A percentile compares a stretch with the other conserved stretches of the same genome.
Conservation (phyloP, 345 rosid species). For the Eutrema yunnanense region DNA sequence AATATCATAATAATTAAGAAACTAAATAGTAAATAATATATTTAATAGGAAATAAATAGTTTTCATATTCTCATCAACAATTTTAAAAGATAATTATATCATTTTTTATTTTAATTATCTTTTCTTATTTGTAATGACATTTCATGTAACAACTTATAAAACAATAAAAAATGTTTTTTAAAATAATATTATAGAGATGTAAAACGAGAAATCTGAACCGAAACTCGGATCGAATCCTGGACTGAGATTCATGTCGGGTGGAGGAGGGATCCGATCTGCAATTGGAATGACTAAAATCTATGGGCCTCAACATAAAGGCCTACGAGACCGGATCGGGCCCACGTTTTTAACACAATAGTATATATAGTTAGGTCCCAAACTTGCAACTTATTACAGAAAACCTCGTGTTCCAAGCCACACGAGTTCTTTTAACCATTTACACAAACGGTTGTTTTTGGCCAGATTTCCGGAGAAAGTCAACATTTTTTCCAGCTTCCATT, state of each 20-base stretch:
- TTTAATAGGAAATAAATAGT: too few relatives aligned
- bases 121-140: too few relatives aligned
- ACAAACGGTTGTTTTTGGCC: neutral
- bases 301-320: slow-evolving; percentile 6
- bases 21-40: too few relatives aligned
- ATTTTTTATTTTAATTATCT: too few relatives aligned
- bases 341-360: neutral
- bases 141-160: too few relatives aligned
- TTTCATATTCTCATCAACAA: too few relatives aligned
- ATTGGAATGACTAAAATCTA: neutral
- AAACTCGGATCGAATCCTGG: neutral
- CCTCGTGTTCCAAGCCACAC: neutral
- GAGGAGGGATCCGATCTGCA: neutral
- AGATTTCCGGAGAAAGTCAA: neutral
- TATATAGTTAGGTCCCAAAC: neutral
- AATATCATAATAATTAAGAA: too few relatives aligned
- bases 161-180: too few relatives aligned
- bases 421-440: neutral
- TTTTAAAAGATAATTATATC: too few relatives aligned
- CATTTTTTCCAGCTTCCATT: slow-evolving; percentile 56
- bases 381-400: neutral
- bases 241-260: neutral
- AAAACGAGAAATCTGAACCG: neutral
- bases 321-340: neutral
- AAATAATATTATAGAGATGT: neutral